A percentile compares a stretch with the other conserved stretches of the same genome.
Conservation (phyloP, 768 basidiomycete genomes). For the Astraeus odoratus region DNA sequence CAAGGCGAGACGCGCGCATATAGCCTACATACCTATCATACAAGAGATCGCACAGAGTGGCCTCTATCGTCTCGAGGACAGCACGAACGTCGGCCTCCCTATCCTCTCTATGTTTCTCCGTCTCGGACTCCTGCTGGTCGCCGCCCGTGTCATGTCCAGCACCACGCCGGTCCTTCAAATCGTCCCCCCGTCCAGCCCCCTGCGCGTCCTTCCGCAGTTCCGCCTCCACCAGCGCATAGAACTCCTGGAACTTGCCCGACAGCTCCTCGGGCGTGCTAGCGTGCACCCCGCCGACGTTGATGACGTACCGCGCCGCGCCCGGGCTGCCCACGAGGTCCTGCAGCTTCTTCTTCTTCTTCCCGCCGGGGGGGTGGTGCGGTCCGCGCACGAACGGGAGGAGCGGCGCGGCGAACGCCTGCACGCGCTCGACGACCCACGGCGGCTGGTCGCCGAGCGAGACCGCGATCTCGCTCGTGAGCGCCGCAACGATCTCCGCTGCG, state of each 20-base stretch:
- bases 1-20: too few relatives aligned
- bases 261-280: constrained; percentile 49
- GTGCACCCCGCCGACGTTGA: constrained; percentile 37
- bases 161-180: too few relatives aligned
- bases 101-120: constrained; percentile 14
- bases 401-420: constrained; percentile 45
- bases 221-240: constrained; percentile 61
- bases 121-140: constrained; percentile 13
- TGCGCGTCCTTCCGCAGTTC: constrained; percentile 38
- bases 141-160: constrained; percentile 10
- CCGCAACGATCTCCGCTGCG: constrained; percentile 44
- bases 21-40: constrained; percentile 64
- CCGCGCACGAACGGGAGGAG: constrained; percentile 54
- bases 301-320: constrained; percentile 25
- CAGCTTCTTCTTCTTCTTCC: constrained; percentile 28
- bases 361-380: constrained; percentile 18
- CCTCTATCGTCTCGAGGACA: constrained; percentile 70
- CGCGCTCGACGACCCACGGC: constrained; percentile 55
- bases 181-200: constrained; percentile 10
- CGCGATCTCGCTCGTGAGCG: constrained; percentile 51
- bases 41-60: constrained; percentile 60
- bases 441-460: constrained; percentile 37
- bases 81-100: constrained; percentile 45
- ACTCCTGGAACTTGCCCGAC: constrained; percentile 55
- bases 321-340: constrained; percentile 24